A percentile compares a stretch with the other conserved stretches of the same genome.
Conservation (phyloP, 441 rosid species). For the Geranium incanum region DNA sequence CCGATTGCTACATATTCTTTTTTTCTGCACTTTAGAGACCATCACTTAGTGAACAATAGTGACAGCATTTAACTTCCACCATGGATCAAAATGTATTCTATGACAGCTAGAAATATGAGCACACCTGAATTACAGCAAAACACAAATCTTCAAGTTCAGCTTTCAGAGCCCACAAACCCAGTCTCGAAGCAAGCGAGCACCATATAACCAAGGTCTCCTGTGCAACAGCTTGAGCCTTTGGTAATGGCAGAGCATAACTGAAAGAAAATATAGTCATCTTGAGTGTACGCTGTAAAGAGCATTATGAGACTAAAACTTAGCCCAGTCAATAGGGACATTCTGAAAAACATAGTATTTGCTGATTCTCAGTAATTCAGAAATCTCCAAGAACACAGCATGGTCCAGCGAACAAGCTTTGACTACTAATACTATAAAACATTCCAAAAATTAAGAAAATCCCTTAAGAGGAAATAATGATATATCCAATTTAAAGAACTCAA, state of each 20-base stretch:
- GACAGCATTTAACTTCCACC: conserved; percentile 5
- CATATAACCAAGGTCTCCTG: conserved; percentile 65
- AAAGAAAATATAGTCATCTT: conserved; percentile 15
- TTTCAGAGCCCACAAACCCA: conserved; percentile 75
- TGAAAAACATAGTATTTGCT: background rate
- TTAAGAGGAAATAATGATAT: background rate
- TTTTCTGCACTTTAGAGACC: background rate
- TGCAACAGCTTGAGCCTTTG: conserved; percentile 67
- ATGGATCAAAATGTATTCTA: background rate
- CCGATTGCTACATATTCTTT: background rate
- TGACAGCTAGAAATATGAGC: conserved; percentile 9
- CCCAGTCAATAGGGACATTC: conserved; percentile 3
- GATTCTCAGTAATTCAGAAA: conserved; percentile 7
- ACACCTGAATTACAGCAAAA: conserved; percentile 74
- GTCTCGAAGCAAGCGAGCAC: conserved; percentile 78
- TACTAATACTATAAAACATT: background rate
- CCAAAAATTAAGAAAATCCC: background rate
- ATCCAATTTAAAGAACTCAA: background rate
- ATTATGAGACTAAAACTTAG: background rate
- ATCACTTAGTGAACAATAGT: background rate
- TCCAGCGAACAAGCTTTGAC: background rate
- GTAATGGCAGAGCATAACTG: conserved; percentile 56
- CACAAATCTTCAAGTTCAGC: conserved; percentile 71
- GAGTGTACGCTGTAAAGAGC: conserved; percentile 9
- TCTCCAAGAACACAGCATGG: conserved; percentile 11